Evolutionary conservation across 2,329 filamentous ascomycete genomes (phyloP), one percentile per base, ranked within the genome.

Genomic region (Colletotrichum phormii): DNA sequence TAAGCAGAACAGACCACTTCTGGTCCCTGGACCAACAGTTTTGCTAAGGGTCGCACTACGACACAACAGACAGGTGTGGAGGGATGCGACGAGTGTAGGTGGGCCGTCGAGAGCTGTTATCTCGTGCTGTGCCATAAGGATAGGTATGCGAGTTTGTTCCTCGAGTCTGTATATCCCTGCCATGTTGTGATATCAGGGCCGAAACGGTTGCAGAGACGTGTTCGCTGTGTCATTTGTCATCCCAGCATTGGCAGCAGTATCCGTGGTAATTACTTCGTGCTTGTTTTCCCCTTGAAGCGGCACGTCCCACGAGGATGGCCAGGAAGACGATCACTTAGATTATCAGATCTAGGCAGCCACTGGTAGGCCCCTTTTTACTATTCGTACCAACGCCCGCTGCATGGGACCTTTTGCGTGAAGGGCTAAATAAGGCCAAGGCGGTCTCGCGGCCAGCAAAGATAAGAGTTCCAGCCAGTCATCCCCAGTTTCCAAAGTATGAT

Each of bases 151-250:
- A n/a, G 37, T 29, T 12, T 18, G 13, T 29, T 29, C 37, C 42
- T 46, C 55, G 46, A 53, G 33, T 68, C 37, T 53, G 8, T 11
- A 8, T 26, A 68, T 64, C 29, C 33, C 54, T 63, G 33, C 11
- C 11, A 51, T 31, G 31, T 46, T 22, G 12, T 49, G 67, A 64
- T 42, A 26, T 15, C 62, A 66, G 18, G 18, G 42, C 42, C 42
- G 42, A n/a, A 57, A 61, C 6, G 31, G 33, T 24, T 22, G 42
- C 55, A 58, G 62, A 46, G 33, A 12, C 58, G n/a, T 63, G 29
- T 31, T 18, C 11, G 29, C 35, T 22, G 60, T 59, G 29, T 26
- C 49, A 71, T 71, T 71, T 66, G 67, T 71, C 55, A 67, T 55
- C 67, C 54, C 42, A 46, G 59, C 57, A 42, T 65, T 55, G 55